A percentile compares a stretch with the other conserved stretches of the same genome.
Conservation (phyloP, 345 rosid genomes). For the Gossypium raimondii region DNA sequence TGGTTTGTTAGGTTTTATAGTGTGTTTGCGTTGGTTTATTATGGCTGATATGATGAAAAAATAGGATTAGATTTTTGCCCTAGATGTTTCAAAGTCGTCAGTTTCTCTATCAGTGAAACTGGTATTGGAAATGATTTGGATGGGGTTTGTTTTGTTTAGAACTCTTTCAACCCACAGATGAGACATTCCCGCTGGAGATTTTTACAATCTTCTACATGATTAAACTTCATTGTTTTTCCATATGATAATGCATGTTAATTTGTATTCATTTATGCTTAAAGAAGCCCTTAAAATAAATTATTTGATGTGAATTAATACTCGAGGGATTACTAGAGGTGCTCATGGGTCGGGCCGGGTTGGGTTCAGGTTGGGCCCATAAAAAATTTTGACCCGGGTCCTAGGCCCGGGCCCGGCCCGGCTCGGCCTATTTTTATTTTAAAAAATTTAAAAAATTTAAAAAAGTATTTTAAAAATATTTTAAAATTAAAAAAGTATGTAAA, state of each 20-base stretch:
- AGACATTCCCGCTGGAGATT: not conserved
- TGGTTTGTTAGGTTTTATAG: not conserved
- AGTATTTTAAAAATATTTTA: too few relatives aligned
- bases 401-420: too few relatives aligned
- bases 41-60: not conserved
- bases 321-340: too few relatives aligned
- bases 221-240: not conserved
- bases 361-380: too few relatives aligned
- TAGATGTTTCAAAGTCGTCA: not conserved
- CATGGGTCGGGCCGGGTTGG: too few relatives aligned
- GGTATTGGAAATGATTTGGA: not conserved
- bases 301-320: too few relatives aligned
- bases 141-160: not conserved
- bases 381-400: too few relatives aligned
- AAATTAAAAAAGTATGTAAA: too few relatives aligned
- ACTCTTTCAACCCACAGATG: not conserved
- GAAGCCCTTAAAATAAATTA: not conserved
- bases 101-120: not conserved
- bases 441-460: too few relatives aligned
- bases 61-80: not conserved
- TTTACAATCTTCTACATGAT: not conserved
- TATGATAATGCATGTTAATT: not conserved
- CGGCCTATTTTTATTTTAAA: too few relatives aligned
- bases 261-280: not conserved
- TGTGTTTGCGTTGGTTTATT: not conserved